Base-by-base conservation (phyloP, 768 basidiomycete genomes). In the Hortiboletus flavorubellus region DNA sequence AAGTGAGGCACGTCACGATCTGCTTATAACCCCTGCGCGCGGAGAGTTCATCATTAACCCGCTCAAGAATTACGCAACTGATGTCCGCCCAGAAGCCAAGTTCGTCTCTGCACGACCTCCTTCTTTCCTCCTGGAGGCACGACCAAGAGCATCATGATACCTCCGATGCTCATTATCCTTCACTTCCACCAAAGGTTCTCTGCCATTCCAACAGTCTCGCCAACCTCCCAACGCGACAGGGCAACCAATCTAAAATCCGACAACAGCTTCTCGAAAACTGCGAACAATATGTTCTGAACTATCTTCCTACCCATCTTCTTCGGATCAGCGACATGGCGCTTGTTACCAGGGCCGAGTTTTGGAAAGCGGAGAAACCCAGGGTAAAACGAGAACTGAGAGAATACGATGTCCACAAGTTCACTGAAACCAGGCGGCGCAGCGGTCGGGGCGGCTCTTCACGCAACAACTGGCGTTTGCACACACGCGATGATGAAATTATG, bases 251-350 rank as follows among this genome's bases (percentile, higher is more conserved):
- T 5, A 46, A 2, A 40, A 16, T 50, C 29, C 48, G 18, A 8
- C 59, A n/a, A 11, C 58, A 46, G 39, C 40, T 60, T 8, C 48
- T 60, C 9, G 58, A 51, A 34, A 34, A 9, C 12, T 60, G 59
- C 10, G 58, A 60, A 48, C 59, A 31, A 46, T 66, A 59, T 16
- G 53, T 61, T 21, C 43, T 55, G 30, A 67, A 64, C n/a, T 51
- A 58, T 16, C 46, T 65, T 29, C 64, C 66, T 26, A 41, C 63
- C 4, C 56, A 47, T 21, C 54, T 65, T 12, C 51, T 65, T 35
- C 47, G 53, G 31, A 49, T 64, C 33, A 39, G 45, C 23, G 63
- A 64, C 8, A 67, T 54, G 63, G 31, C 35, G 16, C 51, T 62
- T 11, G 39, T 65, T 2, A 51, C 48, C 6, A 53, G 59, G 30